Conservation (phyloP, 352 stramenopile genomes). For the Saprolegnia parasitica region DNA sequence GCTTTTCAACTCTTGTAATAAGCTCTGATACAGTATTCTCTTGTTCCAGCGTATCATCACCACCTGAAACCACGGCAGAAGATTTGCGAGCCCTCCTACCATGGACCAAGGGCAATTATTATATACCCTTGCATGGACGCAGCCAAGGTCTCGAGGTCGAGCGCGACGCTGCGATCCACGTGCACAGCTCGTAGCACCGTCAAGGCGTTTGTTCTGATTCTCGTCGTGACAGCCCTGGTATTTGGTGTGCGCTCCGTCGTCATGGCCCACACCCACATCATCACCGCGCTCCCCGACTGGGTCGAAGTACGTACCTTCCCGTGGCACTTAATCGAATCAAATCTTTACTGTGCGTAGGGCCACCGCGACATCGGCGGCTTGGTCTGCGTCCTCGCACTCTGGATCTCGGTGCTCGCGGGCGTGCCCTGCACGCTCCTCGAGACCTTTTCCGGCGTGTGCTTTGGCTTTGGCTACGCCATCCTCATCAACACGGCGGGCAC, state of each 20-base stretch:
- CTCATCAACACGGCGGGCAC: conserved; percentile 14
- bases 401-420: not conserved
- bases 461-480: conserved; percentile 2
- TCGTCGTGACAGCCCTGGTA: conserved; percentile 2
- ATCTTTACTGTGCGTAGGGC: not conserved
- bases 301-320: conserved; percentile 6
- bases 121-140: too few relatives aligned
- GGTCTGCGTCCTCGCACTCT: not conserved
- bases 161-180: too few relatives aligned
- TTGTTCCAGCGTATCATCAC: too few relatives aligned
- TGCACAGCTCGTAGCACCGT: too few relatives aligned
- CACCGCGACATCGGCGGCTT: conserved; percentile 5
- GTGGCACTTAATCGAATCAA: not conserved
- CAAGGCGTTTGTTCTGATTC: conserved; percentile 1
- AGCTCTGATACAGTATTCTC: too few relatives aligned
- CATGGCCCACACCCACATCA: conserved; percentile 2
- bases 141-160: too few relatives aligned
- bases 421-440: conserved; percentile 17
- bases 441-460: conserved; percentile 10
- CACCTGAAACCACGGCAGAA: too few relatives aligned
- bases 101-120: too few relatives aligned
- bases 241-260: not conserved
- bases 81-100: too few relatives aligned
- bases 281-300: conserved; percentile 1
- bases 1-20: too few relatives aligned